Percentiles rank a stretch among this genome's conserved stretches.
phyloP scores from a whole-genome alignment of 73 alveolate species.

The Paramecium bursaria region DNA sequence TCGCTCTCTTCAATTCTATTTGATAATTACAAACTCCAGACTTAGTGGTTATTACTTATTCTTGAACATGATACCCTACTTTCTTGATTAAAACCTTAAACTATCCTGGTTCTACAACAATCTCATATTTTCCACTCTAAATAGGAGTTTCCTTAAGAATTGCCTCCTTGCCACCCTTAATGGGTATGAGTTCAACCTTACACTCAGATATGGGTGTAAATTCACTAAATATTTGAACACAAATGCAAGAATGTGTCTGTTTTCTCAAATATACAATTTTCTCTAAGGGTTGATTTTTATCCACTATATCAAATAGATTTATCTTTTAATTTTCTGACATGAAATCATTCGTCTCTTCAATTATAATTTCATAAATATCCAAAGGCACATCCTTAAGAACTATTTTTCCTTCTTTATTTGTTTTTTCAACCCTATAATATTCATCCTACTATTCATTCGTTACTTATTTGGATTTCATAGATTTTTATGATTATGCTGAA shows the following conservation, averaged over 20 bases:
- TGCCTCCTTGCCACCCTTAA: constrained; percentile 51
- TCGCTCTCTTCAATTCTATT: background rate
- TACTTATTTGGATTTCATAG: background rate
- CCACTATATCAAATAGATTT: constrained; percentile 37
- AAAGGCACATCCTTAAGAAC: constrained; percentile 65
- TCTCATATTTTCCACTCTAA: constrained; percentile 57
- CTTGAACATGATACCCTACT: background rate
- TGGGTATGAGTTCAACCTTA: constrained; percentile 40
- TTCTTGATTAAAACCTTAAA: constrained; percentile 12
- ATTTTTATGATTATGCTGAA: constrained; percentile 44
- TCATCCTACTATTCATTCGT: constrained; percentile 62
- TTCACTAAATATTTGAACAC: background rate
- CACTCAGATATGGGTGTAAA: constrained; percentile 1
- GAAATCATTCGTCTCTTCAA: constrained; percentile 72
- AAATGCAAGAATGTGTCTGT: constrained; percentile 48
- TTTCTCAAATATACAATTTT: background rate
- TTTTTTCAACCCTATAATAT: background rate
- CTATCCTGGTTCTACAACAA: constrained; percentile 34
- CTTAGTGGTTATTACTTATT: background rate
- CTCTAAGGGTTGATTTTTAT: background rate
- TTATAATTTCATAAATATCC: constrained; percentile 70
- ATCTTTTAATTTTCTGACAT: constrained; percentile 10
- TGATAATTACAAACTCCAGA: constrained; percentile 45
- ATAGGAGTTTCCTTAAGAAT: constrained; percentile 20
- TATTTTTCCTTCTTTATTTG: constrained; percentile 67